A percentile compares a stretch with the other conserved stretches of the same genome.
Evolutionary conservation across 2,329 filamentous ascomycete genomes (phyloP).

Genomic region (Fusarium graminum): DNA sequence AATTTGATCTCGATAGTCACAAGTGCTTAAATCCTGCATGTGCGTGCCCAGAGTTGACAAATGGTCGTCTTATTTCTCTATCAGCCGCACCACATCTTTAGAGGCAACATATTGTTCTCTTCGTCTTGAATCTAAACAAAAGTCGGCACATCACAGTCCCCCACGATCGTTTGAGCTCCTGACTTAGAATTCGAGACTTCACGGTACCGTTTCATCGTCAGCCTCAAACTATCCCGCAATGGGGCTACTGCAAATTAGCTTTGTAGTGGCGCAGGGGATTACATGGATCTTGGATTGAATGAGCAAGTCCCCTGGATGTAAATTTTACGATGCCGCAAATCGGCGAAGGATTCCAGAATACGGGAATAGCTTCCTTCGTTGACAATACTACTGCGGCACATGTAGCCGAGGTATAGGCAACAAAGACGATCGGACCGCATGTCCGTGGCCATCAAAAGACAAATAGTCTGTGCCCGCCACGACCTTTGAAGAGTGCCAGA

Average conservation of each 20-base stretch:
- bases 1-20: too few species aligned
- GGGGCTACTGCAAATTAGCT: slow-evolving; percentile 17
- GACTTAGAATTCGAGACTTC: slow-evolving; percentile 13
- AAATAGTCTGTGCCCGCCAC: background rate
- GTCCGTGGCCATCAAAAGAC: background rate
- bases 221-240: slow-evolving; percentile 21
- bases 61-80: too few species aligned
- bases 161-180: slow-evolving; percentile 16
- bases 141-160: background rate
- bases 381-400: slow-evolving; percentile 1
- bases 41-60: too few species aligned
- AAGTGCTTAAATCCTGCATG: too few species aligned
- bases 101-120: background rate
- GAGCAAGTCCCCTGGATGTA: slow-evolving; percentile 14
- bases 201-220: slow-evolving; percentile 34
- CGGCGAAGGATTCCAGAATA: slow-evolving; percentile 13
- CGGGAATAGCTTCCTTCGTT: slow-evolving; percentile 15
- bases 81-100: background rate
- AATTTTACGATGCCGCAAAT: slow-evolving; percentile 16
- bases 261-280: slow-evolving; percentile 54
- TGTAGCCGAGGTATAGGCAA: slow-evolving; percentile 2
- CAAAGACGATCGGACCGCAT: background rate
- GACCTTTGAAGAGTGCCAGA: too few species aligned
- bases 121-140: background rate
- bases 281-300: slow-evolving; percentile 25